Evolutionary conservation across 371 early-diverging fungal species (phyloP), one percentile per base, ranked within the genome.

Genomic region (Mucor mucedo): DNA sequence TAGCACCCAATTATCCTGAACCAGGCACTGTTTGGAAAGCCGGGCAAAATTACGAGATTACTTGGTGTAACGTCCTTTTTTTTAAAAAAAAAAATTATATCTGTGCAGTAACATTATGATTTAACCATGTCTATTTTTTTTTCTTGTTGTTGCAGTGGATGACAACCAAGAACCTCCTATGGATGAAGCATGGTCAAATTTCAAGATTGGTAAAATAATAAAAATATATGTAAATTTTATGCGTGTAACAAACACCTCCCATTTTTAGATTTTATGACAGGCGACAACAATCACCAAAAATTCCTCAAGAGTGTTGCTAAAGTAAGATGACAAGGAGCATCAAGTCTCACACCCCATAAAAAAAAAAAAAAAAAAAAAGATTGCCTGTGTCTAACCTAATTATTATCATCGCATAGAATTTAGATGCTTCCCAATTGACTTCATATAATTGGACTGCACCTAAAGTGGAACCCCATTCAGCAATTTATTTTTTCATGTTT

Each of bases 401-500:
- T 13, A 5, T 30, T 50, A 28, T 48, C 7, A 28, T 29, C 4
- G 0, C 28, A 4, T 55, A 72, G 72, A 55, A 64, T 56, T 55
- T 75, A 45, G 66, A 75, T 47, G 75, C 57, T 33, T 57, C 52
- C 7, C 59, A 54, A 7, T 14, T 65, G 13, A 67, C 52, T 40
- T 32, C 63, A 5, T 70, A 70, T 21, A 71, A 69, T 13, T 79
- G 70, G 68, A 72, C 59, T 5, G 75, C 71, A 9, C 82, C 82
- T n/a, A 53, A 72, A 42, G 82, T 82, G 1, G 50, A 55, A 8
- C 76, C 79, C 14, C 71, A 71, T 48, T 57, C 82, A 1, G 65
- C 77, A 11, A 66, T 82, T 50, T 82, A 82, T 50, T 82, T 82
- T 53, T 67, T 82, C 35, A 82, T 75, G 78, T 82, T 82, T 66